Percentiles rank a stretch among this genome's conserved stretches.
These are phyloP conservation scores for Moelleriella libera DNA, from an alignment of 2,329 filamentous ascomycete genomes.

Conservation along the genomic window DNA sequence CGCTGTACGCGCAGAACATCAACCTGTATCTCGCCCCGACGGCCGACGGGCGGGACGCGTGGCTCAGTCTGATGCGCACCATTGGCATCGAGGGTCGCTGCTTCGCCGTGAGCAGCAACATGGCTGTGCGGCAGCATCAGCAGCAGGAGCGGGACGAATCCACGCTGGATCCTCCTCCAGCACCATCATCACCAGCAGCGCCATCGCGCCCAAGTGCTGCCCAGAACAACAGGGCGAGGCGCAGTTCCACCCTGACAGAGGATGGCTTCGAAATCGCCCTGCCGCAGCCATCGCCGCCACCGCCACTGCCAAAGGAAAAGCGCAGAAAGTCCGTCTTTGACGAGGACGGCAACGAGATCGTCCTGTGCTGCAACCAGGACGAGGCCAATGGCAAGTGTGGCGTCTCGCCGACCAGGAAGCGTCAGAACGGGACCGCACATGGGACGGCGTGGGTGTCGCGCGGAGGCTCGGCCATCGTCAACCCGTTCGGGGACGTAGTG, in stretches of 20 bases:
- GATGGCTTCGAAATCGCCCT: slow-evolving; percentile 34
- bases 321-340: slow-evolving; percentile 30
- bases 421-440: not conserved
- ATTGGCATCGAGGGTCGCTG: slow-evolving; percentile 69
- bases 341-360: slow-evolving; percentile 42
- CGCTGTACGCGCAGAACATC: slow-evolving; percentile 78
- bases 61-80: slow-evolving; percentile 71
- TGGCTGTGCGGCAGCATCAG: slow-evolving; percentile 39
- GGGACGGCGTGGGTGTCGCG: slow-evolving; percentile 41
- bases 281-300: slow-evolving; percentile 13
- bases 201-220: too few species aligned
- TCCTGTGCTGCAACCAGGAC: slow-evolving; percentile 21
- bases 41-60: slow-evolving; percentile 71
- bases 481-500: slow-evolving; percentile 65
- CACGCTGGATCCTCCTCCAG: too few species aligned
- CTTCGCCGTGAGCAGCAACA: slow-evolving; percentile 77
- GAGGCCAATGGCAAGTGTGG: slow-evolving; percentile 7
- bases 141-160: not conserved
- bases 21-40: slow-evolving; percentile 87
- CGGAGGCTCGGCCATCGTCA: slow-evolving; percentile 73
- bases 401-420: not conserved
- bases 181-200: too few species aligned
- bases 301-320: slow-evolving; percentile 5
- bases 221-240: slow-evolving; percentile 10
- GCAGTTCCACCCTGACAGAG: slow-evolving; percentile 25